Evolutionary conservation across 2,329 filamentous ascomycete species (phyloP).

Genomic region (Calonectria montana): DNA sequence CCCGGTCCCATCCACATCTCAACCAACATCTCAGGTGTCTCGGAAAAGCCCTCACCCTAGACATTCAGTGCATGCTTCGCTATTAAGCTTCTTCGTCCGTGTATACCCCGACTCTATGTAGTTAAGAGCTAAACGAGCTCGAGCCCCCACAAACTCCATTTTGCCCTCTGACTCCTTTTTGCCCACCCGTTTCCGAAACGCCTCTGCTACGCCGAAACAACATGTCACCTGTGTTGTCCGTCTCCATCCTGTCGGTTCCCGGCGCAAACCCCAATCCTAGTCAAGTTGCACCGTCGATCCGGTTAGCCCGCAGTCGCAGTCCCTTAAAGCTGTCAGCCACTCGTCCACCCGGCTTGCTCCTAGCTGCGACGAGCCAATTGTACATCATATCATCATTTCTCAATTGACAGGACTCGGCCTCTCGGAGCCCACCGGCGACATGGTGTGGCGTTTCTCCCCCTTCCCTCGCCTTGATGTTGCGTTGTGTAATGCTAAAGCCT

Average conservation of each 20-base stretch:
- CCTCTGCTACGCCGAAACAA: constrained; percentile 35
- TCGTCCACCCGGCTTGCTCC: constrained; percentile 16
- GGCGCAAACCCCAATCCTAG: neutral
- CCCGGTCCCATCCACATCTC: neutral
- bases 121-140: neutral
- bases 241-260: constrained; percentile 14
- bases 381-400: neutral
- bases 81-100: constrained; percentile 30
- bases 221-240: constrained; percentile 18
- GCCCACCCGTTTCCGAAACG: constrained; percentile 29
- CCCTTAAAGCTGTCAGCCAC: constrained; percentile 18
- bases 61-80: constrained; percentile 17
- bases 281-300: constrained; percentile 28
- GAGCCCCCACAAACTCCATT: constrained; percentile 21
- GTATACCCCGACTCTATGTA: constrained; percentile 3
- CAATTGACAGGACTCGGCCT: constrained; percentile 17
- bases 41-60: constrained; percentile 23
- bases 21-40: constrained; percentile 8
- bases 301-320: constrained; percentile 29
- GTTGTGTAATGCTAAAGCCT: constrained; percentile 7
- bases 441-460: neutral
- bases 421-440: constrained; percentile 15
- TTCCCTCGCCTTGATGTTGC: neutral
- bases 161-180: constrained; percentile 13
- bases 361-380: constrained; percentile 22